Evolutionary conservation across 1,139 yeast species (phyloP).

Genomic region (Spencermartinsiella ligniputridi): DNA sequence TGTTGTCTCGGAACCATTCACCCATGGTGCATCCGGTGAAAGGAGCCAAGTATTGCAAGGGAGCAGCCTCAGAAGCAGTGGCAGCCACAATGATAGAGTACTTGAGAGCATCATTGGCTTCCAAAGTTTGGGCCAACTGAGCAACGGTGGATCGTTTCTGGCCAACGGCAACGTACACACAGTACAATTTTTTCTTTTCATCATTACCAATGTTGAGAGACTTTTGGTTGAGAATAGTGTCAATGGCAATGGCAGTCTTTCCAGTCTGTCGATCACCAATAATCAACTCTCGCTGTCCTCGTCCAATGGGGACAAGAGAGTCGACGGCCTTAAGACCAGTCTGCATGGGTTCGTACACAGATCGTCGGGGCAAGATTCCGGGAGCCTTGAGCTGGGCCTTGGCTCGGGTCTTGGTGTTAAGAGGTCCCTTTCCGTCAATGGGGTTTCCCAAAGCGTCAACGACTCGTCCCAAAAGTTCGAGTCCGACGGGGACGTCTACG

Average conservation of each 20-base stretch:
- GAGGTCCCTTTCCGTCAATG: slow-evolving; percentile 99
- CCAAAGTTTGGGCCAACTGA: slow-evolving; percentile 98
- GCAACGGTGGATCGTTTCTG: slow-evolving; percentile 99
- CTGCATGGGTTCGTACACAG: slow-evolving; percentile 99
- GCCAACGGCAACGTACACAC: slow-evolving; percentile 99
- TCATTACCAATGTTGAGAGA: slow-evolving; percentile 95
- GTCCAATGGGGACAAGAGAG: slow-evolving; percentile 98
- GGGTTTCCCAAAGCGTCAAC: slow-evolving; percentile 99
- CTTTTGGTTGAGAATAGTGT: slow-evolving; percentile 98
- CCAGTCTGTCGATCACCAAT: slow-evolving; percentile 99
- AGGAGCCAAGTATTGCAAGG: slow-evolving; percentile 99
- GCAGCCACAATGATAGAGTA: slow-evolving; percentile 98
- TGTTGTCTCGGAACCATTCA: slow-evolving; percentile 99
- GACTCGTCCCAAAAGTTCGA: slow-evolving; percentile 97
- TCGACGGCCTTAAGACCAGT: slow-evolving; percentile 99
- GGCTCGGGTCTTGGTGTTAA: slow-evolving; percentile 75
- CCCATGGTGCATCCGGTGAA: slow-evolving; percentile 99
- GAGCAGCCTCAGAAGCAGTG: slow-evolving; percentile 99
- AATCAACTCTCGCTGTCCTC: slow-evolving; percentile 99
- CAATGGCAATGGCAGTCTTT: slow-evolving; percentile 98
- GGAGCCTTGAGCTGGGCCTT: slow-evolving; percentile 99
- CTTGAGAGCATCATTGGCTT: slow-evolving; percentile 96
- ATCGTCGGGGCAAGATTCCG: slow-evolving; percentile 99
- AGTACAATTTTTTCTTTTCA: slow-evolving; percentile 97
- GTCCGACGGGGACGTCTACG: slow-evolving; percentile 99